Evolutionary conservation across 2,329 filamentous ascomycete species (phyloP), one percentile per base, ranked within the genome.

Genomic region (Aspergillus pseudonomiae): DNA sequence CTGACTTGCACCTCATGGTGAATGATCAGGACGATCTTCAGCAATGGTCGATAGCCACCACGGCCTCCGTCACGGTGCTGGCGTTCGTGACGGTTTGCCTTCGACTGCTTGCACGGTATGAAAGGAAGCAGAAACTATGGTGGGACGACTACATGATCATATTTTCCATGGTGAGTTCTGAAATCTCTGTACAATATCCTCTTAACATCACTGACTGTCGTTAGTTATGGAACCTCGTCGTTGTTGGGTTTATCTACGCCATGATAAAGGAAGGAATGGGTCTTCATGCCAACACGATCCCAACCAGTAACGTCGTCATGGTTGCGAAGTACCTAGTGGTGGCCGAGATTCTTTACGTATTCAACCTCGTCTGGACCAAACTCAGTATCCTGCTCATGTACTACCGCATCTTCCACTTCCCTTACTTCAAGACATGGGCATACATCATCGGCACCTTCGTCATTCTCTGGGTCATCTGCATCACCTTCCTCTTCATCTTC

Each of bases 111-210:
- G 79, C 80, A 61, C 79, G 82, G 12, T 75, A 75, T 56, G 70
- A 82, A 52, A 81, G 80, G 53, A 77, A 71, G 3, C 81, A 82
- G 61, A 69, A 71, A 63, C 68, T 84, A 6, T 84, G 82, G 82
- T 83, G 81, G 82, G 82, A 84, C 72, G 82, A 84, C 68, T 84
- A 77, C 69, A 75, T 82, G 70, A 81, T 84, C 61, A 62, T 84
- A 0, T 83, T 80, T 57, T 83, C 82, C 1, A 80, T 82, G 82
- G 82, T 84, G 68, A 52, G 73, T 67, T 58, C 4, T 14, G 2
- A n/a, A 21, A n/a, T 16, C 30, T 12, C 6, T 21, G 28, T 7
- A 21, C 9, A 3, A 19, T 11, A 24, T 19, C 30, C 21, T 54
- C 16, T 11, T 4, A 24, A 16, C 9, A 11, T 36, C 24, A 16